Percentiles rank a stretch among this genome's conserved stretches.
Conservation (phyloP, 2,329 filamentous ascomycete species). For the Arachnopeziza araneosa region DNA sequence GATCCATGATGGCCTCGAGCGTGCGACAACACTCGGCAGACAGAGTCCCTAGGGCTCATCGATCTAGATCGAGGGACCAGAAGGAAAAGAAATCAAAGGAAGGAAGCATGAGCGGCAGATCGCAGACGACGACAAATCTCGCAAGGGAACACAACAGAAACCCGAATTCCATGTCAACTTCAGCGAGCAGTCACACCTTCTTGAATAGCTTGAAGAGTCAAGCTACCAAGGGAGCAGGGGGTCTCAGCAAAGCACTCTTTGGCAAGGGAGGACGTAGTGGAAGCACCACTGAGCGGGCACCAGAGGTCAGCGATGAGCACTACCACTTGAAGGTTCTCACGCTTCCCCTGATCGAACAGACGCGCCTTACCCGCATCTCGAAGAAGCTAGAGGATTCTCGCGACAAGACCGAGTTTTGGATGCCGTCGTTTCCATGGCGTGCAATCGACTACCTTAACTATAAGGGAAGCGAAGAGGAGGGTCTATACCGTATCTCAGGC, state of each 20-base stretch:
- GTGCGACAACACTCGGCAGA: slow-evolving; percentile 70
- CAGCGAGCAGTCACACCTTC: slow-evolving; percentile 56
- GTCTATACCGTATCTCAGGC: slow-evolving; percentile 86
- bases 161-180: slow-evolving; percentile 23
- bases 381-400: slow-evolving; percentile 80
- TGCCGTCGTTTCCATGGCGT: slow-evolving; percentile 92
- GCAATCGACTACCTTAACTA: slow-evolving; percentile 96
- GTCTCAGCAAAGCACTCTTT: slow-evolving; percentile 77
- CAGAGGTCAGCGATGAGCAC: slow-evolving; percentile 69
- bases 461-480: slow-evolving; percentile 89
- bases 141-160: slow-evolving; percentile 27
- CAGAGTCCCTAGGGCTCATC: slow-evolving; percentile 43
- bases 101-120: slow-evolving; percentile 27
- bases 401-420: slow-evolving; percentile 98
- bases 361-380: slow-evolving; percentile 84
- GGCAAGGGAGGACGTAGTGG: slow-evolving; percentile 68
- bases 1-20: slow-evolving; percentile 60
- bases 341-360: slow-evolving; percentile 79
- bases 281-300: slow-evolving; percentile 62
- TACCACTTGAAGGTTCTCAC: slow-evolving; percentile 85
- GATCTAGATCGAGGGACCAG: slow-evolving; percentile 33
- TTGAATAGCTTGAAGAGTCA: slow-evolving; percentile 70
- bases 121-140: slow-evolving; percentile 27
- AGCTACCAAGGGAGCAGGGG: slow-evolving; percentile 70
- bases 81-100: slow-evolving; percentile 32